Evolutionary conservation across 495 filamentous ascomycete species (phyloP).

Genomic region (Penicillium arizonense): DNA sequence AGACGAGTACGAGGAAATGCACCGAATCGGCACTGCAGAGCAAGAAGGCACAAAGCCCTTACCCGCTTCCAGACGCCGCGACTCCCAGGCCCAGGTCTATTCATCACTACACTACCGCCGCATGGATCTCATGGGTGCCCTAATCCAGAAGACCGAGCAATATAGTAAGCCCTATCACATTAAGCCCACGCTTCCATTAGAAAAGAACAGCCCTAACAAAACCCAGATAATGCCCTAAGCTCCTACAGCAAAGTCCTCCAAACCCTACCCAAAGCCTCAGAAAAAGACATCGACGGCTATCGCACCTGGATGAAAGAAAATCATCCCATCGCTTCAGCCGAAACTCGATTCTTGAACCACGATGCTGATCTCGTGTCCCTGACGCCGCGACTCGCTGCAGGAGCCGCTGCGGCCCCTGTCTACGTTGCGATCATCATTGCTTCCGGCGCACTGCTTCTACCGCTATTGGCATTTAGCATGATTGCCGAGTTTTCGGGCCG

Average conservation of each 20-base stretch:
- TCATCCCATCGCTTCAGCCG: slow-evolving; percentile 60
- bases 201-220: slow-evolving; percentile 1
- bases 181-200: neutral
- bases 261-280: slow-evolving; percentile 51
- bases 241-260: slow-evolving; percentile 63
- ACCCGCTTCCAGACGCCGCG: slow-evolving; percentile 65
- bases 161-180: slow-evolving; percentile 64
- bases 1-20: slow-evolving; percentile 70
- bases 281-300: slow-evolving; percentile 62
- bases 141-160: slow-evolving; percentile 74
- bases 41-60: slow-evolving; percentile 46
- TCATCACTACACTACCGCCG: slow-evolving; percentile 72
- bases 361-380: slow-evolving; percentile 64
- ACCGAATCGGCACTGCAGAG: slow-evolving; percentile 51
- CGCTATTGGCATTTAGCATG: slow-evolving; percentile 58
- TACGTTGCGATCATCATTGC: slow-evolving; percentile 52
- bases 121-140: slow-evolving; percentile 65
- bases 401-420: slow-evolving; percentile 24
- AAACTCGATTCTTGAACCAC: slow-evolving; percentile 67
- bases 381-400: slow-evolving; percentile 22
- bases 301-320: slow-evolving; percentile 61
- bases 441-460: slow-evolving; percentile 54
- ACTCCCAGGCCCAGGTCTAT: slow-evolving; percentile 55
- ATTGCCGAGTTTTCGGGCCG: slow-evolving; percentile 52
- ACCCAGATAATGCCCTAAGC: slow-evolving; percentile 65